phyloP scores from a whole-genome alignment of 2,329 filamentous ascomycete species.

The Lomentospora prolificans region DNA sequence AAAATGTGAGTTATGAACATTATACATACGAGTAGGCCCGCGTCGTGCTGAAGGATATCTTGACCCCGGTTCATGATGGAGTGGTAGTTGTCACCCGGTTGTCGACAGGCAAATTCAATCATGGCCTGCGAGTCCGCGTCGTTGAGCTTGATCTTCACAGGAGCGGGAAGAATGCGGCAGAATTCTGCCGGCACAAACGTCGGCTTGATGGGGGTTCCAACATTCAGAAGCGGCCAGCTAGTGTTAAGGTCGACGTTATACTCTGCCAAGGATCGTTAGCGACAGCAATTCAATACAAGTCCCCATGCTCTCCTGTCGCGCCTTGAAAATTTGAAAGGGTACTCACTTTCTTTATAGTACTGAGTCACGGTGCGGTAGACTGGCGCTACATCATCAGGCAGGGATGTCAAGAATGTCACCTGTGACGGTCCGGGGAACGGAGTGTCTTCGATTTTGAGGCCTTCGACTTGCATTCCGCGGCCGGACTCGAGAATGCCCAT shows the following conservation, averaged over 20 bases:
- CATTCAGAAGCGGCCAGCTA: slow-evolving; percentile 52
- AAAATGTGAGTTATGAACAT: neutral
- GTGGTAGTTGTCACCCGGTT: slow-evolving; percentile 54
- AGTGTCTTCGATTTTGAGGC: neutral
- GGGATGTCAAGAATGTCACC: neutral
- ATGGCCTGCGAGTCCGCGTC: slow-evolving; percentile 55
- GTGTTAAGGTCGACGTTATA: slow-evolving; percentile 25
- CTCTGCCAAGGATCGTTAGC: slow-evolving; percentile 16
- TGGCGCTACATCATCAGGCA: neutral
- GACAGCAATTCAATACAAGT: neutral
- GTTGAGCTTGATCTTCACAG: slow-evolving; percentile 44
- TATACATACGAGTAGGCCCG: slow-evolving; percentile 31
- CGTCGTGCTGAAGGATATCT: slow-evolving; percentile 46
- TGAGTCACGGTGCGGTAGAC: neutral
- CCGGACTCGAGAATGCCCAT: slow-evolving; percentile 2
- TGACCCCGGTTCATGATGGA: slow-evolving; percentile 53
- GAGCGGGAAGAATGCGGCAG: slow-evolving; percentile 47
- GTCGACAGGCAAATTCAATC: slow-evolving; percentile 62
- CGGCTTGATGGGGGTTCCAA: slow-evolving; percentile 46
- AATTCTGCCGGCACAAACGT: slow-evolving; percentile 58
- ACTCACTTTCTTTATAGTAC: slow-evolving; percentile 3
- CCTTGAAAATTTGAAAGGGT: too few relatives aligned
- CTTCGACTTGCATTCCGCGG: neutral
- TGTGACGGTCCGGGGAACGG: neutral
- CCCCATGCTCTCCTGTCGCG: too few relatives aligned